These are phyloP conservation scores for Rhizoclosmatium globosum DNA, from an alignment of 192 early-diverging fungal species.

Conservation along the genomic window DNA sequence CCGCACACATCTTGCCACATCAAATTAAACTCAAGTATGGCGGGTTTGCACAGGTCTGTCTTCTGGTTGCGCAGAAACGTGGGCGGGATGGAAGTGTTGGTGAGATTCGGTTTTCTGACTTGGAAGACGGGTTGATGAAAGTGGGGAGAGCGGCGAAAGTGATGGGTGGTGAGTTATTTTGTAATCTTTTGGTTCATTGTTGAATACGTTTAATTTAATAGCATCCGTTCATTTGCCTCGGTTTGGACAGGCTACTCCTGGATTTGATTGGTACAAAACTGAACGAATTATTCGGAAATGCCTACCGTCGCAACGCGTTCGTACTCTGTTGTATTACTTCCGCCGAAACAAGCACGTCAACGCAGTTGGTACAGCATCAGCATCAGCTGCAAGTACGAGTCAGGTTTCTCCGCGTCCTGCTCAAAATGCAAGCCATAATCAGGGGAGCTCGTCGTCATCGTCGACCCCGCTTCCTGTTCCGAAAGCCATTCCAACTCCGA, in stretches of 20 bases:
- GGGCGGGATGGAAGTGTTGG: constrained; percentile 13
- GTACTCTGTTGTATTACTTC: constrained; percentile 32
- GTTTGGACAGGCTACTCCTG: constrained; percentile 34
- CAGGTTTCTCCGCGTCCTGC: background rate
- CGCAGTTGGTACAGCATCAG: background rate
- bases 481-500: background rate
- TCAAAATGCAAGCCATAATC: background rate
- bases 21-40: background rate
- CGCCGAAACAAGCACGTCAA: background rate
- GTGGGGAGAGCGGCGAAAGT: constrained; percentile 30
- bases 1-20: constrained; percentile 30
- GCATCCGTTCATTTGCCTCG: constrained; percentile 39
- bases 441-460: background rate
- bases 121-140: constrained; percentile 23
- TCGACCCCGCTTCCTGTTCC: background rate
- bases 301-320: constrained; percentile 17
- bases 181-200: background rate
- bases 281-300: constrained; percentile 41
- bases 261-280: constrained; percentile 43
- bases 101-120: constrained; percentile 30
- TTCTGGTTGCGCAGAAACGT: constrained; percentile 36
- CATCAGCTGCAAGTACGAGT: background rate
- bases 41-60: constrained; percentile 8
- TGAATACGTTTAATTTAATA: background rate
- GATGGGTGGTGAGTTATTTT: constrained; percentile 7